Evolutionary conservation across 2,329 filamentous ascomycete genomes (phyloP), one percentile per base, ranked within the genome.

Genomic region (Calcarisporium arbuscula): DNA sequence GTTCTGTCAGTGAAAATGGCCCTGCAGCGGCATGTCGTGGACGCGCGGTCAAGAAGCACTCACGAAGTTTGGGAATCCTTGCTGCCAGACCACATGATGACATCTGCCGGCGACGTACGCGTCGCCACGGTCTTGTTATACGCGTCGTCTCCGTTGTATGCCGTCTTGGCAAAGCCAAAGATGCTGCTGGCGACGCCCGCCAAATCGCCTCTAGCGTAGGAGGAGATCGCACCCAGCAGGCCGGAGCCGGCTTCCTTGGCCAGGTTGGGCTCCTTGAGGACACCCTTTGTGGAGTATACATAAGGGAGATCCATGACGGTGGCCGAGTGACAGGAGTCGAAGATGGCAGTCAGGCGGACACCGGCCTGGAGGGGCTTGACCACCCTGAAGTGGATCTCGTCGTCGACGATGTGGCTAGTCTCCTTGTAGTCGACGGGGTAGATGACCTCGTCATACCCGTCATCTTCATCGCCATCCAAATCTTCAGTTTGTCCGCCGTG

Each of bases 31-130:
- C 53, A 4, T 10, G 14, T 5, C 9, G 12, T 16, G 23, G 6
- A 6, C 3, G 6, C 7, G 5, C 1, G 5, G 22, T 25, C 22
- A 25, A 25, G 14, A 17, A 12, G 25, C 18, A 58, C 62, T 50
- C 41, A 67, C 81, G 84, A 89, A 47, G 92, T 98, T 64, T 96
- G 92, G 42, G 82, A 78, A 56, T 98, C 92, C 63, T 95, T 95
- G 66, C 86, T 94, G 38, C 92, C 92, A 41, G 86, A 94, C 84
- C 89, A 95, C 85, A 95, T 94, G 56, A 98, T 78, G 20, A 98
- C 92, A 61, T 98, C 92, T 26, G 92, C 92, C 2, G 89, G 82
- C 35, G 84, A 92, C 12, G 92, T 96, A 67, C 94, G 94, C 27
- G 90, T 96, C 46, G 83, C 75, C 56, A 86, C 72, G 43, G 89